Percentiles rank a stretch among this genome's conserved stretches.
Evolutionary conservation across 768 basidiomycete species (phyloP).

Genomic region (Suillus brevipes): DNA sequence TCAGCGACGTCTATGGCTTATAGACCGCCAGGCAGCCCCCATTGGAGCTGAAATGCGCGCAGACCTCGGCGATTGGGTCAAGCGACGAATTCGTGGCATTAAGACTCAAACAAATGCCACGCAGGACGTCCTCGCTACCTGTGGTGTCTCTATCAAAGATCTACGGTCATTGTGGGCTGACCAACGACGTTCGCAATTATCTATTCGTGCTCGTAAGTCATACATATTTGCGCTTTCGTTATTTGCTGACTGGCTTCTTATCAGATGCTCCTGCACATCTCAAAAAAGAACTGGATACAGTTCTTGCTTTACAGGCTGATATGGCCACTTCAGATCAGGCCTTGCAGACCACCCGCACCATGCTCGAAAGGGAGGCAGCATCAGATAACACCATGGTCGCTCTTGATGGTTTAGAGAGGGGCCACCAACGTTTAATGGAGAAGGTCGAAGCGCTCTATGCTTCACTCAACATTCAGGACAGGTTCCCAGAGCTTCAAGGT

Average conservation of each 20-base stretch:
- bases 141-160: not conserved
- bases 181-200: too few relatives aligned
- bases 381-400: conserved; percentile 10
- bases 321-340: conserved; percentile 26
- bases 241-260: not conserved
- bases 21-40: conserved; percentile 33
- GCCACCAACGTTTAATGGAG: not conserved
- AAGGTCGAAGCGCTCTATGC: conserved; percentile 12
- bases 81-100: conserved; percentile 22
- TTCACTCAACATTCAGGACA: conserved; percentile 12
- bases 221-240: too few relatives aligned
- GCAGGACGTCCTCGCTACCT: not conserved
- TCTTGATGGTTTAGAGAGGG: conserved; percentile 20
- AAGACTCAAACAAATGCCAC: not conserved
- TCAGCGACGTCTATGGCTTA: conserved; percentile 31
- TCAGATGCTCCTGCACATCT: conserved; percentile 26
- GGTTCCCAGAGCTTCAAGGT: conserved; percentile 11
- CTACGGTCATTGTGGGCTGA: not conserved
- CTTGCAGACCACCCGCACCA: conserved; percentile 15
- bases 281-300: conserved; percentile 34
- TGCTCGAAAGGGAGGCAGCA: conserved; percentile 11
- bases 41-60: conserved; percentile 28
- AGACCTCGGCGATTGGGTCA: conserved; percentile 37
- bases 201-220: not conserved
- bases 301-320: conserved; percentile 33